Conservation (phyloP, 495 filamentous ascomycete species). For the Zalerion maritima region DNA sequence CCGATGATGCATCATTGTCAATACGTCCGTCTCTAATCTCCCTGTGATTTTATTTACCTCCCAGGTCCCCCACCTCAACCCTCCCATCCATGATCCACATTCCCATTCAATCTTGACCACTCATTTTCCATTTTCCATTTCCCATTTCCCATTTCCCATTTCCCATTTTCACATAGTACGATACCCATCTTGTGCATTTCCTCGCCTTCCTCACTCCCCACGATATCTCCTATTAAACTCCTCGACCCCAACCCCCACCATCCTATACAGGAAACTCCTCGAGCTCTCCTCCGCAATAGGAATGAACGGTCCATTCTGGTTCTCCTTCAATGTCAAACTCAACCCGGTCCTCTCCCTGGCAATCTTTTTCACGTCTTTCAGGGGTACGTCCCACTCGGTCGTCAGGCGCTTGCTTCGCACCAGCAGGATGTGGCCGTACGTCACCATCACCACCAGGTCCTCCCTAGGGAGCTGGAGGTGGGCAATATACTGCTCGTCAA, state of each 20-base stretch:
- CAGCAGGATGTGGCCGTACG: constrained; percentile 82
- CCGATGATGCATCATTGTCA: too few species aligned
- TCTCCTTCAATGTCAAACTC: constrained; percentile 73
- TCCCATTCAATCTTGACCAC: too few species aligned
- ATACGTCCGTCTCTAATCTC: too few species aligned
- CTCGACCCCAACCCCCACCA: constrained; percentile 41
- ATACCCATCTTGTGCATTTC: too few species aligned
- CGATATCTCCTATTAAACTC: constrained; percentile 40
- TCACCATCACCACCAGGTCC: constrained; percentile 91
- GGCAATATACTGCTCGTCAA: constrained; percentile 93
- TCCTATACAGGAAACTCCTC: constrained; percentile 68
- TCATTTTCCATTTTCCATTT: too few species aligned
- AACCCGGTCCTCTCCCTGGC: constrained; percentile 91
- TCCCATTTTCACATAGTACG: too few species aligned
- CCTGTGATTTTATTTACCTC: too few species aligned
- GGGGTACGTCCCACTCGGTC: constrained; percentile 87
- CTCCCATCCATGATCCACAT: too few species aligned
- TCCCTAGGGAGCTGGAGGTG: constrained; percentile 82
- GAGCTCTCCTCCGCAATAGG: constrained; percentile 80
- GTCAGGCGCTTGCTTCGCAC: constrained; percentile 69
- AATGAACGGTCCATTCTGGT: constrained; percentile 87
- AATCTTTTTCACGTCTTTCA: constrained; percentile 94
- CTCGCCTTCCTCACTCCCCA: too few species aligned
- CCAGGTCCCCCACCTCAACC: too few species aligned
- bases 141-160: too few species aligned